Conservation (phyloP, 495 filamentous ascomycete genomes). For the Tuber melanosporum region DNA sequence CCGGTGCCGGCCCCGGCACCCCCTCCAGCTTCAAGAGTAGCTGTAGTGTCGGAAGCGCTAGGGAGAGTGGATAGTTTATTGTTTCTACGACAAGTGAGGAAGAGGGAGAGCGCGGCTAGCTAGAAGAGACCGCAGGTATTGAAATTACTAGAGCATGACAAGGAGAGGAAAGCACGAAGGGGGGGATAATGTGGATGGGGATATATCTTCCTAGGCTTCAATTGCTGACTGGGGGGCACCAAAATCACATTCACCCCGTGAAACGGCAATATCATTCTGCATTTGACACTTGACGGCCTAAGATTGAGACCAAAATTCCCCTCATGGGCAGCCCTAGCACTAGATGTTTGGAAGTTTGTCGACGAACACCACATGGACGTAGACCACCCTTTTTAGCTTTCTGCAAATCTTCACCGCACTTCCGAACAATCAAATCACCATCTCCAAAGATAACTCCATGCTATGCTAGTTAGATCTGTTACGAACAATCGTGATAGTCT, state of each 20-base stretch:
- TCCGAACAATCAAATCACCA: conserved; percentile 64
- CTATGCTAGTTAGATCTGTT: conserved; percentile 62
- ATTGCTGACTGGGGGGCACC: conserved; percentile 7
- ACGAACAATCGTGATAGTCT: conserved; percentile 73
- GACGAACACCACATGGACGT: conserved; percentile 46
- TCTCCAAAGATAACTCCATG: conserved; percentile 63
- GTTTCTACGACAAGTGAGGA: conserved; percentile 50
- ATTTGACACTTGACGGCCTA: conserved; percentile 77
- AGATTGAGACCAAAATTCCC: conserved; percentile 67
- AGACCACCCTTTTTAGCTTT: conserved; percentile 62
- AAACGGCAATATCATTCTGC: conserved; percentile 69
- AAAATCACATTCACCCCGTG: conserved; percentile 25
- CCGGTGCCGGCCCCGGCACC: neutral
- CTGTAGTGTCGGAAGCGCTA: conserved; percentile 4
- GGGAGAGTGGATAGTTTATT: conserved; percentile 30
- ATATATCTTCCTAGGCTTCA: neutral
- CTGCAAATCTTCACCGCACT: conserved; percentile 74
- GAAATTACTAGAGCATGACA: conserved; percentile 61
- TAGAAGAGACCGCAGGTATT: conserved; percentile 58
- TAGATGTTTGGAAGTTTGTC: conserved; percentile 70
- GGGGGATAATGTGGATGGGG: conserved; percentile 41
- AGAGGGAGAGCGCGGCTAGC: conserved; percentile 50
- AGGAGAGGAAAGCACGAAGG: conserved; percentile 53
- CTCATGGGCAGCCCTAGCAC: conserved; percentile 54
- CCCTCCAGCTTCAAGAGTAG: conserved; percentile 9